Evolutionary conservation across 768 basidiomycete species (phyloP).

Genomic region (Auricularia sp.): DNA sequence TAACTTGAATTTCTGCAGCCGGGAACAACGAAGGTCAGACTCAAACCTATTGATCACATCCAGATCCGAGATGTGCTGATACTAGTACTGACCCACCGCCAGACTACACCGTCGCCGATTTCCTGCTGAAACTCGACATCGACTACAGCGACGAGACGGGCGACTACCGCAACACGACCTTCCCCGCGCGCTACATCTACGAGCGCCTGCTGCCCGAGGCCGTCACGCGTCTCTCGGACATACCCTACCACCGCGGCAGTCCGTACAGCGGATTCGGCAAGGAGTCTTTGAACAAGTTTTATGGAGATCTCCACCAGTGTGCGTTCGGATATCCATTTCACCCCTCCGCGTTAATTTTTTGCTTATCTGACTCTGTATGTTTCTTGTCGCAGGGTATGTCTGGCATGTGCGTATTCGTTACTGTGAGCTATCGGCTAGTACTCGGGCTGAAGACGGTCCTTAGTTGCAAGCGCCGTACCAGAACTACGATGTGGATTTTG

Average conservation of each 20-base stretch:
- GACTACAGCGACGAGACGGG: constrained; percentile 79
- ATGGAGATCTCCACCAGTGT: constrained; percentile 93
- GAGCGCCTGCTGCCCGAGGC: constrained; percentile 72
- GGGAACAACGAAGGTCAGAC: constrained; percentile 57
- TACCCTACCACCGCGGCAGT: constrained; percentile 75
- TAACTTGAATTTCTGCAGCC: constrained; percentile 27
- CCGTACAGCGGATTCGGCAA: constrained; percentile 81
- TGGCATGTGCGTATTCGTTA: constrained; percentile 53
- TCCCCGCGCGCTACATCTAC: constrained; percentile 86
- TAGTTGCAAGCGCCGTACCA: constrained; percentile 79
- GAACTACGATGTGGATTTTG: constrained; percentile 82
- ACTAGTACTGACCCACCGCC: no score
- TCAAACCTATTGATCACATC: no score
- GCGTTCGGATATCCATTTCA: constrained; percentile 10
- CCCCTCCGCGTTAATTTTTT: no score
- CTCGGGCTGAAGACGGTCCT: no score
- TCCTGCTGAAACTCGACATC: constrained; percentile 52
- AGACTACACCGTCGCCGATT: constrained; percentile 74
- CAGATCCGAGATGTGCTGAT: no score
- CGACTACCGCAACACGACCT: constrained; percentile 76
- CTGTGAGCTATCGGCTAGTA: no score
- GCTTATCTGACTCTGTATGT: no score
- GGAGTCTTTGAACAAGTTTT: constrained; percentile 54
- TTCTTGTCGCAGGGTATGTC: constrained; percentile 55
- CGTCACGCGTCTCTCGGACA: constrained; percentile 50